Conservation (phyloP, 257 asterid species). For the Solanum tarapatanum region DNA sequence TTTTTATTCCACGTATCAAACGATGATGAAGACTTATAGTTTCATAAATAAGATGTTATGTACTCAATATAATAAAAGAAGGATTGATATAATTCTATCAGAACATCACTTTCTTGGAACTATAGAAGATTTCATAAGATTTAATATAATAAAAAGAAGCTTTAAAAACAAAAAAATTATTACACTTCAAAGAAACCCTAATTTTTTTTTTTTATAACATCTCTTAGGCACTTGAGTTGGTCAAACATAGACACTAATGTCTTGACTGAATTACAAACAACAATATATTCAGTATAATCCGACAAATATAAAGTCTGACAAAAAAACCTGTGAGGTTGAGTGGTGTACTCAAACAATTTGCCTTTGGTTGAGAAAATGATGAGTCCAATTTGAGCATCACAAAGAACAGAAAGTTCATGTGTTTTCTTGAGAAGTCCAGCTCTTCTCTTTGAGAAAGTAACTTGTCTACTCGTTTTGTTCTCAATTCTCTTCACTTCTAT, state of each 20-base stretch:
- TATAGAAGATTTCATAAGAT: neutral
- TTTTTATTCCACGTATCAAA: neutral
- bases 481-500: conserved; percentile 79
- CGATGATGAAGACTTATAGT: neutral
- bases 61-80: neutral
- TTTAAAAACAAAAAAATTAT: neutral
- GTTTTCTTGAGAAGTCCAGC: conserved; percentile 71
- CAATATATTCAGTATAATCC: neutral
- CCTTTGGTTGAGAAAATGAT: conserved; percentile 72
- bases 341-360: conserved; percentile 51
- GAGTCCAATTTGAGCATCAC: conserved; percentile 80
- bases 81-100: neutral
- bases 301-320: neutral
- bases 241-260: conserved; percentile 2
- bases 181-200: conserved; percentile 2
- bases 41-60: neutral
- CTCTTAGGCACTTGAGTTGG: neutral
- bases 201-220: neutral
- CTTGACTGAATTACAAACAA: neutral
- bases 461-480: conserved; percentile 76
- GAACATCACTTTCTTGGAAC: neutral
- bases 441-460: conserved; percentile 67
- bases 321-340: conserved; percentile 36
- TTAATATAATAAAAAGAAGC: neutral
- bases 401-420: conserved; percentile 77